Evolutionary conservation across 768 basidiomycete genomes (phyloP).

Genomic region (Amanita subjunquillea): DNA sequence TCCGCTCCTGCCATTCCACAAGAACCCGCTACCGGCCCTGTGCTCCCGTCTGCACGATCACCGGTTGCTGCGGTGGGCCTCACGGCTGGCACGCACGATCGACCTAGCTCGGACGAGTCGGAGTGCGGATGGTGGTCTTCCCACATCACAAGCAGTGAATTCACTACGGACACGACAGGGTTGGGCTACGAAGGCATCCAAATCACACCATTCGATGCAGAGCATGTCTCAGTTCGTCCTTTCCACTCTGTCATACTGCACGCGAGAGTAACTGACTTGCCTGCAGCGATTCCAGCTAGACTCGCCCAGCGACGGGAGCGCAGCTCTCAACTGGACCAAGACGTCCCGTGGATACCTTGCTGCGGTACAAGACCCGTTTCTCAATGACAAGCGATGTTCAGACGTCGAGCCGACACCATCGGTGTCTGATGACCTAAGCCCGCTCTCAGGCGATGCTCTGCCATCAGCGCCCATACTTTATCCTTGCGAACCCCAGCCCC

Average conservation of each 20-base stretch:
- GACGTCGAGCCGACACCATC: background rate
- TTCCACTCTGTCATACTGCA: background rate
- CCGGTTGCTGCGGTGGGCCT: background rate
- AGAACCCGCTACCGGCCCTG: background rate
- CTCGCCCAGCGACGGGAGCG: background rate
- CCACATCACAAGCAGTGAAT: background rate
- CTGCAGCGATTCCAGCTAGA: constrained; percentile 2
- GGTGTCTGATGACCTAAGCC: background rate
- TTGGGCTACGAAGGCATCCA: background rate
- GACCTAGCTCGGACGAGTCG: constrained; percentile 1
- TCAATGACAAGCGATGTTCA: background rate
- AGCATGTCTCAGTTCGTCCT: background rate
- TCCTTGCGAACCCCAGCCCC: background rate
- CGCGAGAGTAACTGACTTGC: background rate
- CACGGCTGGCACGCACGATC: background rate
- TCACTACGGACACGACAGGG: background rate
- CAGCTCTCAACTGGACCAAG: constrained; percentile 2
- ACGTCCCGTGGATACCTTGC: constrained; percentile 1
- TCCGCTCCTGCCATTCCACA: constrained; percentile 8
- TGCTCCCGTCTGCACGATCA: background rate
- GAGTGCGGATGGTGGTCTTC: background rate
- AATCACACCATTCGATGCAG: background rate
- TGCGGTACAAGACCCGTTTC: background rate
- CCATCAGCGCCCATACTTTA: background rate
- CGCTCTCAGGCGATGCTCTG: background rate